Conservation (phyloP, 495 filamentous ascomycete species). For the Xylaria cubensis region DNA sequence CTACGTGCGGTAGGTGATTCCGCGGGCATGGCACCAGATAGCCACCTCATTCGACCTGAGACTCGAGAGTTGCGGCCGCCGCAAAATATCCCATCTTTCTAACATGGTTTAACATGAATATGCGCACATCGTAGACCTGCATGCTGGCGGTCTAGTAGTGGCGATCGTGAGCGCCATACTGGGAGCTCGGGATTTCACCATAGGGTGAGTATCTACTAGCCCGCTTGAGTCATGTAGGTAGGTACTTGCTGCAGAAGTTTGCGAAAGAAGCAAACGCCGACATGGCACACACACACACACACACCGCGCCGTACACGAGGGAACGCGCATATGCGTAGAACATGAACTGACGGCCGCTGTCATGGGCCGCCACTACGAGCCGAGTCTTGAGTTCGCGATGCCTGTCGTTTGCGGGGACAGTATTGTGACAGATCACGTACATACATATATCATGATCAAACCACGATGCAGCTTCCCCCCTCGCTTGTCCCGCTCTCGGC, state of each 20-base stretch:
- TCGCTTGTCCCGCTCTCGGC: slow-evolving; percentile 16
- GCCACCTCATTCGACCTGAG: slow-evolving; percentile 2
- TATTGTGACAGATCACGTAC: neutral
- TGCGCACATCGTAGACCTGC: neutral
- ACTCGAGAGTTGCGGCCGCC: neutral
- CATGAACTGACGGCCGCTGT: neutral
- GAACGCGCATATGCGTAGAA: neutral
- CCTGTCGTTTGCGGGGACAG: no score
- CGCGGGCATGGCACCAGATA: neutral
- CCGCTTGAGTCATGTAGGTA: neutral
- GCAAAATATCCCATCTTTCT: neutral
- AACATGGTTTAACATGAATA: neutral
- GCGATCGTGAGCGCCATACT: neutral
- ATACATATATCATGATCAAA: slow-evolving; percentile 19
- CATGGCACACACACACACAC: neutral
- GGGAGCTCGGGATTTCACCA: slow-evolving; percentile 3
- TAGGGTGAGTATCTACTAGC: neutral
- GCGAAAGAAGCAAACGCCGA: neutral
- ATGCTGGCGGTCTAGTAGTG: neutral
- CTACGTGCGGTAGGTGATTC: slow-evolving; percentile 2
- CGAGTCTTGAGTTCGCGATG: slow-evolving; percentile 1
- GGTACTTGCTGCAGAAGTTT: neutral
- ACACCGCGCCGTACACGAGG: neutral
- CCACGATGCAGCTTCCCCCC: neutral
- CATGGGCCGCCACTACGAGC: slow-evolving; percentile 27